phyloP scores from a whole-genome alignment of 495 filamentous ascomycete genomes.

The Aspergillus homomorphus region DNA sequence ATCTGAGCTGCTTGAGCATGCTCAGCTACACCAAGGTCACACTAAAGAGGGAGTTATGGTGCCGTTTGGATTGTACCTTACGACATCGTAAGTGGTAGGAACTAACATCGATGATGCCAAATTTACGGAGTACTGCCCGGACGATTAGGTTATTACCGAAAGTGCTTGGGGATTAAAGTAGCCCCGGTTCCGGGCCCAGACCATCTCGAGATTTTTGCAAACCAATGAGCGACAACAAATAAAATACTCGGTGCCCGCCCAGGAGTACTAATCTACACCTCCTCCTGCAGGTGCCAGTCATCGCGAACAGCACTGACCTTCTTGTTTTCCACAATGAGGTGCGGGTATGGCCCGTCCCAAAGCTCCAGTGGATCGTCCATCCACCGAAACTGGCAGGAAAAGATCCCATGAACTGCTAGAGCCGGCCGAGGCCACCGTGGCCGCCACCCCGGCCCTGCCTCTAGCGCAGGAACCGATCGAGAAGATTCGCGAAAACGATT shows the following conservation, averaged over 20 bases:
- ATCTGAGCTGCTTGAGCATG: no score
- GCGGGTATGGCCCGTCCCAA: not conserved
- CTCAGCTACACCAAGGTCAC: no score
- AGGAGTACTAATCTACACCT: not conserved
- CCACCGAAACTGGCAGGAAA: not conserved
- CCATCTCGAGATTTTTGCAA: not conserved
- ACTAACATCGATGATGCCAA: no score
- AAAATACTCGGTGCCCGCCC: no score
- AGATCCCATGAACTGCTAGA: not conserved
- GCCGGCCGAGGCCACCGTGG: not conserved
- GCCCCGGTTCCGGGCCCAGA: not conserved
- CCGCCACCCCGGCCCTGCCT: not conserved
- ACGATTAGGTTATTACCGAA: no score
- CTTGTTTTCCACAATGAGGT: not conserved
- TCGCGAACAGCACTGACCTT: not conserved
- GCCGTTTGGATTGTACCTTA: no score
- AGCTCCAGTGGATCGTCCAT: not conserved
- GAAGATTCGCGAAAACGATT: not conserved
- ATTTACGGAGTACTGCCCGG: no score
- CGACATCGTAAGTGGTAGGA: no score
- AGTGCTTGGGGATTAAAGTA: not conserved
- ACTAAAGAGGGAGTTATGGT: no score
- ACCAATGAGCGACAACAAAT: not conserved
- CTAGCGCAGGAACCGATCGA: not conserved
- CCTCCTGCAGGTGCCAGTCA: not conserved